A percentile compares a stretch with the other conserved stretches of the same genome.
Conservation (phyloP, 805 yeast species). For the Lipomyces sp. region DNA sequence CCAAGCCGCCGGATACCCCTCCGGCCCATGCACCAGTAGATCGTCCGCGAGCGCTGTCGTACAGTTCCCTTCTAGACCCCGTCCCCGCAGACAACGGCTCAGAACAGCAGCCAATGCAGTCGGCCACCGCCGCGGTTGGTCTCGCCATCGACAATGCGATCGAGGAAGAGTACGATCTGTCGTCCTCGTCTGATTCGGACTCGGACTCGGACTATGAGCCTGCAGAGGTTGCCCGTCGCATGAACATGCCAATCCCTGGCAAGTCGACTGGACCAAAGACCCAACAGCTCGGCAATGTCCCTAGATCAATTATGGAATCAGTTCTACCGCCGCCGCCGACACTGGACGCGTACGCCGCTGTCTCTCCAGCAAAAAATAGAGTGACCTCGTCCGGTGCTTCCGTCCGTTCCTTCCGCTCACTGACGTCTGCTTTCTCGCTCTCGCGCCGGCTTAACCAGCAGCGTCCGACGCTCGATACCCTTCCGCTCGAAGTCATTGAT, state of each 20-base stretch:
- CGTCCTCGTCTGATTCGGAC: constrained; percentile 2
- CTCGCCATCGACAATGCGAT: background rate
- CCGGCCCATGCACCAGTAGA: constrained; percentile 2
- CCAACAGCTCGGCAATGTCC: background rate
- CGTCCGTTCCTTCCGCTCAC: constrained; percentile 25
- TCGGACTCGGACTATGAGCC: constrained; percentile 13
- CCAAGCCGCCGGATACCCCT: constrained; percentile 8
- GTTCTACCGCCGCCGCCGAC: constrained; percentile 21
- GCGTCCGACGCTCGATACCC: constrained; percentile 23
- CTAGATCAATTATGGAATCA: background rate
- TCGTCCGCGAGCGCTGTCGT: constrained; percentile 5
- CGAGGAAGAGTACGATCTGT: too few species aligned
- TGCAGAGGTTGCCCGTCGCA: constrained; percentile 1
- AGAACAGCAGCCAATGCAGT: too few species aligned
- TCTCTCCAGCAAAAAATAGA: background rate
- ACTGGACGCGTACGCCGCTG: background rate
- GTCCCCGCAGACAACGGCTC: too few species aligned
- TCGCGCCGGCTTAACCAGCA: constrained; percentile 4
- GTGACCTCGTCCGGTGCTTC: constrained; percentile 25
- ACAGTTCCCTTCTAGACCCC: constrained; percentile 18
- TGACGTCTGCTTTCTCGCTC: constrained; percentile 10
- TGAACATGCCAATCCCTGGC: background rate
- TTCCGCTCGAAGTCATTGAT: constrained; percentile 35
- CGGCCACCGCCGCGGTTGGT: too few species aligned
- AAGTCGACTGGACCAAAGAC: background rate